Evolutionary conservation across 2,329 filamentous ascomycete genomes (phyloP), one percentile per base, ranked within the genome.

Genomic region (Curvularia lunata): DNA sequence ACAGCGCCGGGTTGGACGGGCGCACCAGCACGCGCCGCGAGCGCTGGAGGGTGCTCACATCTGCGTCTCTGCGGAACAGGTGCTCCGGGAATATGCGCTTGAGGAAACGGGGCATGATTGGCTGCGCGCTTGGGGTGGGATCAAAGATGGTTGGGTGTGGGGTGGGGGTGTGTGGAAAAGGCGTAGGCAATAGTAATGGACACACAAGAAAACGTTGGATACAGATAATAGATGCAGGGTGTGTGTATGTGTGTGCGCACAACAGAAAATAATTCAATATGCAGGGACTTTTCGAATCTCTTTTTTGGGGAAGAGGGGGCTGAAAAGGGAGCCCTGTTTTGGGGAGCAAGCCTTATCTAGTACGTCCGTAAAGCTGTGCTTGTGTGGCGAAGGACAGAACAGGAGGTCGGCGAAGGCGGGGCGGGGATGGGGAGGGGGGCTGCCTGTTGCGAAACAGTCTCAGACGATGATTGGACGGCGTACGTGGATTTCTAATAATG

Each of bases 21-120:
- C 64, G 63, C 27, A 63, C 61, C 4, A 69, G 58, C 2, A 70
- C 64, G 41, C 67, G 66, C 10, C 66, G 64, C n/a, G 67, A 64
- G 41, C 60, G 61, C 43, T 65, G 64, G 3, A 70, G 47, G 19
- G 66, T 61, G 40, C 52, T 47, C 8, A 64, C 52, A 21, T 54
- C 51, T 16, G 57, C 32, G 8, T 67, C 66, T 54, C 18, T 57
- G 23, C 67, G 60, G 48, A 68, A 70, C 32, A 61, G 59, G 40
- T 57, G 63, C 43, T 68, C 67, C 42, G 47, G 56, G 30, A 70
- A 67, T 45, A 68, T 66, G 54, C 66, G 66, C 19, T 58, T 56
- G 38, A 70, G 51, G 43, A 70, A 68, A 4, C 47, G 65, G 32
- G 67, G 62, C 64, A 70, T 68, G 40, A 12, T 48, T 25, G 34